Base-by-base conservation (phyloP, 768 basidiomycete genomes). In the Mrakia blollopis region DNA sequence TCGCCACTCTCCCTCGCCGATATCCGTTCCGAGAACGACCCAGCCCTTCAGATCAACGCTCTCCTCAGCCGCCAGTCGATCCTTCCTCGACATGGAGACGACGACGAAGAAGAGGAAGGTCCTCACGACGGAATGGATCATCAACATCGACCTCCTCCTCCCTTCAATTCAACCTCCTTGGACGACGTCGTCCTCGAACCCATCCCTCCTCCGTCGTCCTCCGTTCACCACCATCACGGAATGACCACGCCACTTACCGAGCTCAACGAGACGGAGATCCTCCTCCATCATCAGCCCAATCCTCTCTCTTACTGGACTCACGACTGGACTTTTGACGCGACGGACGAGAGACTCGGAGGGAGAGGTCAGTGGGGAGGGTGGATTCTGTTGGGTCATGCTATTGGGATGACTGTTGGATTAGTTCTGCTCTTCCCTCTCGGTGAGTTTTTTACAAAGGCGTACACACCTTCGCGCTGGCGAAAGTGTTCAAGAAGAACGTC, bases 361-460 rank as follows among this genome's bases (percentile, higher is more conserved):
- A 60, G 67, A 10, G 79, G 80, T 5, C 81, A 83, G 44, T 54
- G 57, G 62, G 78, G 78, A 54, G 87, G 86, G 21, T 84, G 94
- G 76, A 92, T 95, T 86, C 85, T 87, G 60, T 82, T 89, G 4
- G 67, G 57, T 1, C 95, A 97, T 83, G 88, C 86, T n/a, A 74
- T 89, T 7, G 87, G 88, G 80, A 91, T 94, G 90, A 85, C 84
- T 75, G 82, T 90, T 3, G 93, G 93, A 23, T 96, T 93, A 84
- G 94, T 97, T 81, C 87, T 89, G 21, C 88, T 89, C 18, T 86
- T 97, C 30, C 95, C 94, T 30, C 86, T 89, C 62, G 89, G 94
- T 94, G 82, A 80, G 89, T 82, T 50, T 13, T 61, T 25, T 30
- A 61, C n/a, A n/a, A n/a, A n/a, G n/a, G n/a, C n/a, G n/a, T n/a